These are phyloP conservation scores for Cadophora sp. DNA, from an alignment of 2,329 filamentous ascomycete genomes.

Conservation along the genomic window DNA sequence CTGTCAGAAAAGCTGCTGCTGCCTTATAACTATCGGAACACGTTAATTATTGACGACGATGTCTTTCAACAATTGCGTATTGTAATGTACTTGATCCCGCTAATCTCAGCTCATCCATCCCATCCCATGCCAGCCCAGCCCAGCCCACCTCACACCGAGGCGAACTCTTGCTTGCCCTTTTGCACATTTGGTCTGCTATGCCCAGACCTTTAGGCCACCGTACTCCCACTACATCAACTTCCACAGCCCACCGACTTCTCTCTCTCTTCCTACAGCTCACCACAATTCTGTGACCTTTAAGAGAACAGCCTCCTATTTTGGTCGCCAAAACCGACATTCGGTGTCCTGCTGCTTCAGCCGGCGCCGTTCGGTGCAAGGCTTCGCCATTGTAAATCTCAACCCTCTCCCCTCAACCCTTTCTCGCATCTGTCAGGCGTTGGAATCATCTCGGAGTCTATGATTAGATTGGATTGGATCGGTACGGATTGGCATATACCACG, in stretches of 20 bases:
- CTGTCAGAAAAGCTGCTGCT: neutral
- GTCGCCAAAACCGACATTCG: slow-evolving; percentile 42
- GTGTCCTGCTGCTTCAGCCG: slow-evolving; percentile 45
- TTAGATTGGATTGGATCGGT: slow-evolving; percentile 30
- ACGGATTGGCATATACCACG: slow-evolving; percentile 41
- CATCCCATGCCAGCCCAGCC: neutral
- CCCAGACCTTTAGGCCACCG: slow-evolving; percentile 28
- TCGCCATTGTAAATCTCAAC: slow-evolving; percentile 36
- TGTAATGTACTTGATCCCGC: neutral
- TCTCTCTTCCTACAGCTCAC: slow-evolving; percentile 31
- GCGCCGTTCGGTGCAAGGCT: slow-evolving; percentile 46
- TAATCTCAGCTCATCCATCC: neutral
- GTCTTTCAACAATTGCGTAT: neutral
- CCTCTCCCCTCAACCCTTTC: slow-evolving; percentile 32
- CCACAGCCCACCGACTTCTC: slow-evolving; percentile 36
- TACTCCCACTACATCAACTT: slow-evolving; percentile 38
- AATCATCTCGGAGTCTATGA: slow-evolving; percentile 38
- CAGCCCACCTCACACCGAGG: slow-evolving; percentile 4
- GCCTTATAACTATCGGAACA: neutral
- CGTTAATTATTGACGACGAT: neutral
- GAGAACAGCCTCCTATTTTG: slow-evolving; percentile 39
- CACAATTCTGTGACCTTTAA: slow-evolving; percentile 31
- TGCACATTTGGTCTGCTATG: neutral
- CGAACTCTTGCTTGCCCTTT: neutral
- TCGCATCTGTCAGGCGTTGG: slow-evolving; percentile 43